These are phyloP conservation scores for Podaxis sp. DNA, from an alignment of 768 basidiomycete species.

Conservation along the genomic window DNA sequence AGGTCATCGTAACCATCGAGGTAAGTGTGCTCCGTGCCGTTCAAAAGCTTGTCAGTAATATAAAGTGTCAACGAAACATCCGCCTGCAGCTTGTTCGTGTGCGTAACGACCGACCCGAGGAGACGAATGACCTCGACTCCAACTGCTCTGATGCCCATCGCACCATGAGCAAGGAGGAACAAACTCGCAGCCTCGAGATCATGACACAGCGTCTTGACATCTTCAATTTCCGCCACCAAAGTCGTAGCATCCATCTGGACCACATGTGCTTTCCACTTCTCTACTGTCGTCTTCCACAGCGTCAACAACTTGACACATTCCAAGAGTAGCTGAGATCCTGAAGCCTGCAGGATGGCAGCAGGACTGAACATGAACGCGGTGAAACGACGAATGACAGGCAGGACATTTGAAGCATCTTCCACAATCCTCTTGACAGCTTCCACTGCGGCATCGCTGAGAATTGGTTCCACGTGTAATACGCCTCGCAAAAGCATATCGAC, in stretches of 20 bases:
- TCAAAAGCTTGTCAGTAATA: constrained; percentile 44
- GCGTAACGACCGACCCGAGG: constrained; percentile 43
- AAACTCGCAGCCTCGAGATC: constrained; percentile 71
- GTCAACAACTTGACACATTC: constrained; percentile 64
- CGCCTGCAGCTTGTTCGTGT: constrained; percentile 31
- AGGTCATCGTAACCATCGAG: constrained; percentile 65
- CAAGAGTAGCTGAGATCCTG: constrained; percentile 55
- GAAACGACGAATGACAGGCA: constrained; percentile 58
- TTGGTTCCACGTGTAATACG: constrained; percentile 81
- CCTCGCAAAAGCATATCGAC: constrained; percentile 79
- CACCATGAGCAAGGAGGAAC: constrained; percentile 65
- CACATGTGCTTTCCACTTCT: constrained; percentile 57
- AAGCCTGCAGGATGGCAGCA: constrained; percentile 52
- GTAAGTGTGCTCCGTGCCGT: constrained; percentile 44
- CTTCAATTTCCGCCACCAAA: constrained; percentile 35
- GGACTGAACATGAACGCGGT: constrained; percentile 75
- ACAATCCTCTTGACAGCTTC: constrained; percentile 71
- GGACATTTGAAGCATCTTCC: constrained; percentile 49
- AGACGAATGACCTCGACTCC: constrained; percentile 65
- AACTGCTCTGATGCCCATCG: constrained; percentile 13
- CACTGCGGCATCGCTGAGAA: constrained; percentile 62
- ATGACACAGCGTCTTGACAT: constrained; percentile 40
- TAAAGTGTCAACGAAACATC: constrained; percentile 21
- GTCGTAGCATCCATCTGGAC: constrained; percentile 36
- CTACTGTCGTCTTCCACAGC: constrained; percentile 72